phyloP scores from a whole-genome alignment of 345 rosid genomes.

The Kandelia obovata region DNA sequence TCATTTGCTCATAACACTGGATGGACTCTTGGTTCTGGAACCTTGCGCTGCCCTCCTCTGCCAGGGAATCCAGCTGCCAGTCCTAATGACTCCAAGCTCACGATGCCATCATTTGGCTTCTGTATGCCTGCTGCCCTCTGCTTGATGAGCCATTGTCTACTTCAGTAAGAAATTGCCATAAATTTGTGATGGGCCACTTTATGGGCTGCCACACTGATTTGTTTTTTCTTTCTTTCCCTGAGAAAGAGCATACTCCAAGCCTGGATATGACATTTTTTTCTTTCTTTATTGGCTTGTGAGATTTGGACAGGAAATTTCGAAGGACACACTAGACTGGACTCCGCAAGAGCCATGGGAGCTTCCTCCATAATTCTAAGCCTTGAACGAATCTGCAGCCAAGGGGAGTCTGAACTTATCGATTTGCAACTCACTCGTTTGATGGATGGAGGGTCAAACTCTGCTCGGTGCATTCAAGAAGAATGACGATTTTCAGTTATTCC shows the following conservation, averaged over 20 bases:
- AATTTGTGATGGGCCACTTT: neutral
- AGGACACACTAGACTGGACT: neutral
- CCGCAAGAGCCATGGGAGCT: neutral
- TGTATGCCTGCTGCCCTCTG: neutral
- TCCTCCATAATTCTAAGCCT: neutral
- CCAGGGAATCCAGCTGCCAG: neutral
- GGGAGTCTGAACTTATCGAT: neutral
- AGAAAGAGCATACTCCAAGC: neutral
- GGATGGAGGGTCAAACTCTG: neutral
- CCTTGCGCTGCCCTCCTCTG: constrained; percentile 4
- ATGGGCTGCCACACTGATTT: too few species aligned
- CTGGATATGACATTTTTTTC: neutral
- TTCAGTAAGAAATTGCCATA: neutral
- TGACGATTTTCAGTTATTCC: neutral
- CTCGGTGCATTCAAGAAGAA: neutral
- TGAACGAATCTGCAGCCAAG: neutral
- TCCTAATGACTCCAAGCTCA: neutral
- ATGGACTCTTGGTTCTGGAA: constrained; percentile 1
- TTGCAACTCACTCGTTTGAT: neutral
- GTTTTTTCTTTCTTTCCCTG: neutral
- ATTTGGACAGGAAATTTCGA: neutral
- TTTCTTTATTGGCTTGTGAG: neutral
- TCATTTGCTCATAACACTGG: neutral
- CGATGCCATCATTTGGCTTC: neutral
- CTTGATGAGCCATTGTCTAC: neutral